Conservation (phyloP, 2,329 filamentous ascomycete genomes). For the Zopfia rhizophila region DNA sequence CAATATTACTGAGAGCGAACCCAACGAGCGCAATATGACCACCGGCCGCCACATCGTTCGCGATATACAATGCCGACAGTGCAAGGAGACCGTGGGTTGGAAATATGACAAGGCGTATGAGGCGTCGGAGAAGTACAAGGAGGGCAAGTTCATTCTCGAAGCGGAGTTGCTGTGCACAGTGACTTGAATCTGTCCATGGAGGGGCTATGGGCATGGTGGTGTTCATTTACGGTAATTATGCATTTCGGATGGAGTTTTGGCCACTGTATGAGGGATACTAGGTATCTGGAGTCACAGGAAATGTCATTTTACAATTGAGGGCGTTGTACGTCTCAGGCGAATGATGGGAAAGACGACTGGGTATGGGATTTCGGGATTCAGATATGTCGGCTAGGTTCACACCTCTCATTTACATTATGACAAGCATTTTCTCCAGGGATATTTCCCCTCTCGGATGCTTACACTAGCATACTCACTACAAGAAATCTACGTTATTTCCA, state of each 20-base stretch:
- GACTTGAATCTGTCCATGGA: constrained; percentile 44
- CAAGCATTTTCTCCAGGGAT: constrained; percentile 7
- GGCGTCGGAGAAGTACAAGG: constrained; percentile 94
- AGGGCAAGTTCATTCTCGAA: constrained; percentile 97
- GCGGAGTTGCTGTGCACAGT: constrained; percentile 88
- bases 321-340: not conserved
- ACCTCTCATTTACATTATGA: not conserved
- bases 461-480: too few relatives aligned
- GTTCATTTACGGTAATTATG: constrained; percentile 10
- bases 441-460: too few relatives aligned
- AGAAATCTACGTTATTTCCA: not conserved
- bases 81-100: constrained; percentile 94
- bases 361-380: constrained; percentile 14
- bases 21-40: constrained; percentile 97
- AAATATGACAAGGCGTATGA: constrained; percentile 99
- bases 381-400: constrained; percentile 8
- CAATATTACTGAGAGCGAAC: constrained; percentile 84
- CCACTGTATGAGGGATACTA: not conserved
- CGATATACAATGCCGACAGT: constrained; percentile 91
- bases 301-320: not conserved
- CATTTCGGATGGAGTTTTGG: constrained; percentile 39
- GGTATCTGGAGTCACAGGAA: not conserved
- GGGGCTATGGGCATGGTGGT: constrained; percentile 8
- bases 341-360: too few relatives aligned
- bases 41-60: constrained; percentile 94